phyloP scores from a whole-genome alignment of 768 basidiomycete species.

The Termitomyces sp. region DNA sequence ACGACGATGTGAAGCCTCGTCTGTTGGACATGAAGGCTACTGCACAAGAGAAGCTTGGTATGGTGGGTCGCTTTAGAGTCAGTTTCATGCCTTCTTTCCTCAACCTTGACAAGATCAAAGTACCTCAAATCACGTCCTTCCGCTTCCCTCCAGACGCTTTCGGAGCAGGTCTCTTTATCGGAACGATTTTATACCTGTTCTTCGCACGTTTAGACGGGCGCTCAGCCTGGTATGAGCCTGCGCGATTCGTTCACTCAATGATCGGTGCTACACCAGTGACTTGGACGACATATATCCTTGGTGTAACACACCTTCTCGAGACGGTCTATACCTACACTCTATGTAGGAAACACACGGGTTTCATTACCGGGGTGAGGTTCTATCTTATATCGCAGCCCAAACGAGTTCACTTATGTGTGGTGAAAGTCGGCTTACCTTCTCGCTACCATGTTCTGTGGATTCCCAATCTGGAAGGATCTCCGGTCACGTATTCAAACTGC shows the following conservation, averaged over 20 bases:
- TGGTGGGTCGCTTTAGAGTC: constrained; percentile 38
- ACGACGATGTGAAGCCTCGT: constrained; percentile 80
- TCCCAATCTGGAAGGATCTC: constrained; percentile 49
- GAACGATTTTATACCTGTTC: constrained; percentile 26
- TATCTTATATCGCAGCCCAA: not conserved
- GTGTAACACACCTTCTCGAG: constrained; percentile 40
- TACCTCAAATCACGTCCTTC: constrained; percentile 58
- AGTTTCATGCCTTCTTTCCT: not conserved
- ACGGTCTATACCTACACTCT: constrained; percentile 40
- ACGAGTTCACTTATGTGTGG: not conserved
- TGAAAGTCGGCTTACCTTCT: constrained; percentile 48
- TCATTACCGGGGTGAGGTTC: constrained; percentile 29
- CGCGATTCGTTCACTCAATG: constrained; percentile 22
- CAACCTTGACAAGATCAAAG: constrained; percentile 39
- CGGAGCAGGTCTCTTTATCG: constrained; percentile 19
- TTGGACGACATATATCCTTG: constrained; percentile 25
- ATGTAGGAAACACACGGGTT: constrained; percentile 47
- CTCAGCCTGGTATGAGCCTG: constrained; percentile 25
- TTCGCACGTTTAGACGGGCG: constrained; percentile 18
- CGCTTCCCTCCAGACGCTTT: constrained; percentile 29
- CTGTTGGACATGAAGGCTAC: constrained; percentile 75
- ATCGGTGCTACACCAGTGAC: constrained; percentile 25
- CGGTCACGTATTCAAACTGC: constrained; percentile 55
- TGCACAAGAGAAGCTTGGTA: constrained; percentile 75
- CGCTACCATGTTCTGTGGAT: constrained; percentile 46